Evolutionary conservation across 164 flowering plant species (phyloP).

Genomic region (Amborella trichopoda): DNA sequence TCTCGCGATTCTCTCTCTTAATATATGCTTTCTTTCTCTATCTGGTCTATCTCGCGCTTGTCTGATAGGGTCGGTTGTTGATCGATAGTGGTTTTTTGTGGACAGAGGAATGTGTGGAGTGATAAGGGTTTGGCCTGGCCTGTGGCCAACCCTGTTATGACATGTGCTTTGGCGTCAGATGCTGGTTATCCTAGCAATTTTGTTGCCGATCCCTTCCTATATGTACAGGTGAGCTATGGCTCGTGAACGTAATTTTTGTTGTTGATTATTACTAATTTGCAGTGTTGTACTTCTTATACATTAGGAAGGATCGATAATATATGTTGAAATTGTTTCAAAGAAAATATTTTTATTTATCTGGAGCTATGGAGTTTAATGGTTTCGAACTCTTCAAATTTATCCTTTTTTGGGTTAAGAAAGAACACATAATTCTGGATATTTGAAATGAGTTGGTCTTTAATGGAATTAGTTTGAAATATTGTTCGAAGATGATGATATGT

Average conservation of each 20-base stretch:
- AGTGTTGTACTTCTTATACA: no score
- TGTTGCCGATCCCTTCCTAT: constrained; percentile 83
- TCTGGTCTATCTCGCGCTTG: neutral
- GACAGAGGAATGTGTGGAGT: constrained; percentile 45
- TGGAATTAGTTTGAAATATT: no score
- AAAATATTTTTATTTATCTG: no score
- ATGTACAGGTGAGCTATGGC: constrained; percentile 34
- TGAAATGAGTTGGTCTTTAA: no score
- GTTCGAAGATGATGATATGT: no score
- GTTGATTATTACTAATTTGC: neutral
- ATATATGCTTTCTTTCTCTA: neutral
- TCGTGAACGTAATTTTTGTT: neutral
- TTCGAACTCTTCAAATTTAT: no score
- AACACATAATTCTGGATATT: no score
- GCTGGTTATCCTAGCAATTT: constrained; percentile 30
- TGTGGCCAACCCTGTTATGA: constrained; percentile 46
- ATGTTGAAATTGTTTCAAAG: no score
- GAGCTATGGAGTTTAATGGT: no score
- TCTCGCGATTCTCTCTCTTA: constrained; percentile 1
- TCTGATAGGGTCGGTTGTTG: constrained; percentile 1
- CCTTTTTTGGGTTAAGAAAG: no score
- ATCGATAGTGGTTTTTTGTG: neutral
- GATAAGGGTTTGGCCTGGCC: constrained; percentile 82
- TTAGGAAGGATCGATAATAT: no score
- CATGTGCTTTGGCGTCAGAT: constrained; percentile 33